Percentiles rank a stretch among this genome's conserved stretches.
These are phyloP conservation scores for Cerrena zonata DNA, from an alignment of 1,284 basidiomycete species.

Conservation along the genomic window DNA sequence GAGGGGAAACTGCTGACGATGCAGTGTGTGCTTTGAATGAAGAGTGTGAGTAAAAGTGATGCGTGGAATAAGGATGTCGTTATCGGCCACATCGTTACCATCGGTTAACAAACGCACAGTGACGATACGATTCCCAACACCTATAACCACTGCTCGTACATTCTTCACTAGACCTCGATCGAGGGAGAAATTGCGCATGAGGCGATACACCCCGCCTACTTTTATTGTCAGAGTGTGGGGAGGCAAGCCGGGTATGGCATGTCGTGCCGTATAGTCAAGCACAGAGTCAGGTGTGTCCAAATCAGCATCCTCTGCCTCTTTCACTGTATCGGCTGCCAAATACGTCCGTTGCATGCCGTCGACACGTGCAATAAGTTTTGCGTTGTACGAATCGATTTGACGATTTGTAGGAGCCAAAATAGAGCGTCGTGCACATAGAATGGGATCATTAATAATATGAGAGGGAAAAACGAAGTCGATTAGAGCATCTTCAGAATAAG, in stretches of 20 bases:
- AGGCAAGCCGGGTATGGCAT: constrained; percentile 28
- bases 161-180: constrained; percentile 38
- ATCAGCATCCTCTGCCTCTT: constrained; percentile 17
- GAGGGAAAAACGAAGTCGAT: constrained; percentile 33
- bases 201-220: constrained; percentile 29
- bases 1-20: constrained; percentile 36
- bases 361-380: constrained; percentile 24
- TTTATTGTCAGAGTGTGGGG: constrained; percentile 29
- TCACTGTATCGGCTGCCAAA: background rate
- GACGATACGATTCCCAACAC: constrained; percentile 25
- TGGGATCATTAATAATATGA: constrained; percentile 24
- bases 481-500: constrained; percentile 15
- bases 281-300: no score
- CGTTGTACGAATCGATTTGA: constrained; percentile 34
- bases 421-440: constrained; percentile 24
- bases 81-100: no score
- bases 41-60: constrained; percentile 30
- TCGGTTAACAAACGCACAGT: constrained; percentile 25
- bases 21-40: constrained; percentile 28
- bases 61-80: constrained; percentile 31
- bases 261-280: constrained; percentile 20
- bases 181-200: constrained; percentile 36
- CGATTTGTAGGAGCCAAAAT: constrained; percentile 35
- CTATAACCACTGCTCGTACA: constrained; percentile 29
- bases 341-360: constrained; percentile 17